Base-by-base conservation (phyloP, 2,329 filamentous ascomycete species). In the Malbranchea zuffiana region DNA sequence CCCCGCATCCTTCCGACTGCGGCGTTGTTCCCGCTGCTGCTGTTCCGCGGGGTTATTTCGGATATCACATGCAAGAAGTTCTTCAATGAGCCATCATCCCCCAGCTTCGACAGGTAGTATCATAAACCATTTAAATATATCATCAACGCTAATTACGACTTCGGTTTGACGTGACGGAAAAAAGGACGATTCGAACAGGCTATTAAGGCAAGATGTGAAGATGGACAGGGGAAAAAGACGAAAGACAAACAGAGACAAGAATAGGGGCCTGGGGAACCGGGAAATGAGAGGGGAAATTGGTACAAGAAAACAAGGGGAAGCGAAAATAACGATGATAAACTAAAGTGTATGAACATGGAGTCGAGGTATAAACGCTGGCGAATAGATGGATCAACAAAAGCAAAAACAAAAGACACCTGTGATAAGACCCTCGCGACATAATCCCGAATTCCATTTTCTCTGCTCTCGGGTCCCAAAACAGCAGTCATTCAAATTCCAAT, bases 211-310 rank as follows among this genome's bases (percentile, higher is more conserved):
- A 45, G 50, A 47, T 45, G 46, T 44, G 50, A 39, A 45, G 49
- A 46, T 45, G 46, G 39, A 31, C 37, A 45, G 38, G 44, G 40
- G 49, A 47, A 40, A 43, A 46, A 35, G 44, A 47, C 43, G 48
- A 46, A 43, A 47, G 49, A 35, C n/a, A 47, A 52, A 47, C 44
- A 48, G 36, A 34, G 37, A 45, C 40, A 44, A 44, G 49, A 46
- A 24, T 10, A 40, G 19, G 31, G 16, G 21, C 25, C 35, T 32
- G 26, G 32, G 17, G 18, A 32, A 27, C 16, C 3, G 17, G 8
- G 26, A 19, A 24, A 35, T 6, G 18, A 32, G 20, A 15, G 3
- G 17, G 8, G 26, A 19, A 24, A 35, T 6, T n/a, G n/a, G 34
- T 17, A 37, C 13, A n/a, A 23, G 35, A 16, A 11, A 30, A 32